Evolutionary conservation across 1,284 basidiomycete species (phyloP).

Genomic region (Microbotryum violaceum): DNA sequence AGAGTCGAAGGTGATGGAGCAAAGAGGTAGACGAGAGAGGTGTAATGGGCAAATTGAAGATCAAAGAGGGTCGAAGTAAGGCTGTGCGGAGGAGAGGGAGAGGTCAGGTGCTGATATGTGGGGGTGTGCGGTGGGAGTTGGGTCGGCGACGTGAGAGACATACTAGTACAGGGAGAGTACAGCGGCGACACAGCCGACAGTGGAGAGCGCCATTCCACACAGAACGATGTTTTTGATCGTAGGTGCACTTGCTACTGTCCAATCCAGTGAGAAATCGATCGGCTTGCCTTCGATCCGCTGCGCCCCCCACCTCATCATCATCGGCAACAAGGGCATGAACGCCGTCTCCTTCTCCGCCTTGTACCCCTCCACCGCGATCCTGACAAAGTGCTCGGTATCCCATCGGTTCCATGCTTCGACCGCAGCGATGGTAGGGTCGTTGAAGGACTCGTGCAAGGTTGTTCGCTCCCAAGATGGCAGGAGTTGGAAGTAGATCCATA

Average conservation of each 20-base stretch:
- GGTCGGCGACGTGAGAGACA: conserved; percentile 18
- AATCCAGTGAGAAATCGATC: neutral
- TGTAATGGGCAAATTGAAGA: conserved; percentile 55
- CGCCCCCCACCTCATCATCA: conserved; percentile 48
- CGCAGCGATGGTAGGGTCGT: neutral
- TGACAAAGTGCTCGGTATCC: conserved; percentile 76
- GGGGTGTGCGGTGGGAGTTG: too few relatives aligned
- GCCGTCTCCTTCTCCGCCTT: conserved; percentile 77
- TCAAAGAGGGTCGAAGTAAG: conserved; percentile 36
- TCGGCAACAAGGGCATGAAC: conserved; percentile 66
- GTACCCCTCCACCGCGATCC: conserved; percentile 57
- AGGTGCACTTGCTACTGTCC: conserved; percentile 36
- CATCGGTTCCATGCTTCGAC: conserved; percentile 55
- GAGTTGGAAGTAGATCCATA: too few relatives aligned
- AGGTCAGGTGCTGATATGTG: conserved; percentile 37
- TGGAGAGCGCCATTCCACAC: conserved; percentile 35
- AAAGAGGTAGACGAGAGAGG: conserved; percentile 62
- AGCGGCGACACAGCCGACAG: conserved; percentile 38
- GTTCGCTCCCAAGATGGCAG: too few relatives aligned
- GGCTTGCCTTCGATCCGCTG: conserved; percentile 32
- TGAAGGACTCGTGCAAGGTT: neutral
- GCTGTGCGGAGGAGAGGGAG: conserved; percentile 45
- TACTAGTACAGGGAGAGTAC: conserved; percentile 56
- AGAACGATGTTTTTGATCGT: conserved; percentile 33
- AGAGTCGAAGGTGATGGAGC: conserved; percentile 71